Conservation (phyloP, 2,329 filamentous ascomycete species). For the Trichoderma guizhouense region DNA sequence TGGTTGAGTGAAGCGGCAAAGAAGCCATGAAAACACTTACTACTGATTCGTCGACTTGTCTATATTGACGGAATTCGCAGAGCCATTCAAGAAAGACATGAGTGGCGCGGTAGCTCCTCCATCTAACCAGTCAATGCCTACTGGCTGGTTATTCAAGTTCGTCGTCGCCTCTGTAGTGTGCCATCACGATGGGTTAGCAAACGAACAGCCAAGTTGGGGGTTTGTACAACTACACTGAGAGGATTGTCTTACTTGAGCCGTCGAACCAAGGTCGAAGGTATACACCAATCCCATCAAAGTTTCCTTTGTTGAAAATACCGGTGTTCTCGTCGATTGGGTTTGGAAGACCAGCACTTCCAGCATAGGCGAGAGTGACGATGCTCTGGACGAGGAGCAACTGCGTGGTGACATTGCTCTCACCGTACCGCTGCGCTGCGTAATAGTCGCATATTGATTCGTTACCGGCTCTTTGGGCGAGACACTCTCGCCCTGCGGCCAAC, state of each 20-base stretch:
- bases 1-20: neutral
- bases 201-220: neutral
- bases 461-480: neutral
- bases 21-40: constrained; percentile 22
- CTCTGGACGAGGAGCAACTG: constrained; percentile 29
- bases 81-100: constrained; percentile 25
- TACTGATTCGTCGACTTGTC: constrained; percentile 29
- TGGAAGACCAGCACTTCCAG: constrained; percentile 23
- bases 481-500: neutral
- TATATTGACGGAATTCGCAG: constrained; percentile 23
- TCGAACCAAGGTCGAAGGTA: constrained; percentile 32
- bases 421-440: constrained; percentile 27
- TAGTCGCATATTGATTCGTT: constrained; percentile 30
- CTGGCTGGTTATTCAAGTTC: constrained; percentile 28
- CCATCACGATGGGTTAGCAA: neutral
- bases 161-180: constrained; percentile 24
- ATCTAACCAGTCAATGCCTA: constrained; percentile 30
- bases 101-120: constrained; percentile 29
- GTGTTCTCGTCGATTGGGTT: constrained; percentile 22
- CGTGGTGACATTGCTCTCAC: constrained; percentile 25
- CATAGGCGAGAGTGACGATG: constrained; percentile 31
- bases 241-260: constrained; percentile 25
- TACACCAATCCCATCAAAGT: constrained; percentile 23
- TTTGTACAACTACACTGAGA: neutral
- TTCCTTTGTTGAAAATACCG: constrained; percentile 31